Base-by-base conservation (phyloP, 176 grass and related monocot genomes). In the Triticum dicoccoides region DNA sequence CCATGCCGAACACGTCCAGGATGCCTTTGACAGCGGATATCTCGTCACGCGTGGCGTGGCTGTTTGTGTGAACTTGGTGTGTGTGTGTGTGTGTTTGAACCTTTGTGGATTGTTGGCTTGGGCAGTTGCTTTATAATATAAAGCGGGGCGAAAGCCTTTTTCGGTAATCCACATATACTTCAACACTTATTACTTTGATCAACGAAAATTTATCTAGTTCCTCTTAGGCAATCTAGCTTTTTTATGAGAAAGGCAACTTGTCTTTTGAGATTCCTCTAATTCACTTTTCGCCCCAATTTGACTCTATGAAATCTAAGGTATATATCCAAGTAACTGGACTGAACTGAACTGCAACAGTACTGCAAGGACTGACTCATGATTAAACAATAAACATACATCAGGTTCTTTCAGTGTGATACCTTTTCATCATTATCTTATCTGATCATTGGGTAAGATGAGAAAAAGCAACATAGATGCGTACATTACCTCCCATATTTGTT, bases 401-500 rank as follows among this genome's bases (percentile, higher is more conserved):
- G 13, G 41, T 39, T 89, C 49, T 74, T n/a, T 41, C 39, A 47
- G 44, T 47, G 44, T 47, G 44, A 47, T 74, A 23, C 7, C 49
- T 17, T 52, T 54, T 65, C 84, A 52, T 52, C 62, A n/a, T 65
- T 85, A 89, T 65, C 38, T 73, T 64, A 21, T 78, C 9, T 72
- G 13, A 72, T 44, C 13, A 89, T 34, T 30, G 39, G 18, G 61
- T 27, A 79, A 8, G 52, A 77, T 1, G 11, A 58, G 21, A 69
- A 74, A 84, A 81, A 4, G 5, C 1, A 39, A 29, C 9, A 44
- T 44, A 44, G 11, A 45, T 11, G 42, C 11, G 27, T 30, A 12
- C 49, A 38, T 23, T 92, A 98, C 96, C 90, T 98, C 88, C 96
- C 90, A 95, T 89, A 98, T 96, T 87, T 95, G 79, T 61, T 91